phyloP scores from a whole-genome alignment of 2,329 filamentous ascomycete genomes.

The Clarireedia hainanense region DNA sequence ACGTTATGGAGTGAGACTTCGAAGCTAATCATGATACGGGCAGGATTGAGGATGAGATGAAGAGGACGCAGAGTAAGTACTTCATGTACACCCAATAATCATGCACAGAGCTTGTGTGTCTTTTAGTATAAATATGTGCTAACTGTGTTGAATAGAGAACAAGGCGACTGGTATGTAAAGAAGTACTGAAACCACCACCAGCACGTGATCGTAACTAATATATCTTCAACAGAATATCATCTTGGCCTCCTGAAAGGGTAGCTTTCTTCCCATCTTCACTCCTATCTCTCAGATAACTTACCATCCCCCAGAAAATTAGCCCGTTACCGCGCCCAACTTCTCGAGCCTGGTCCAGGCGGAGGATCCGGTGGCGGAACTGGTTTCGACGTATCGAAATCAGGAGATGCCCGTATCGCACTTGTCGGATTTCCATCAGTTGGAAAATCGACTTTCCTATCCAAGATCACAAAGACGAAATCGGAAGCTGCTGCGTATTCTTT shows the following conservation, averaged over 20 bases:
- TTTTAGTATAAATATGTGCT: background rate
- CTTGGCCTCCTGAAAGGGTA: conserved; percentile 95
- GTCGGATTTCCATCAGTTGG: conserved; percentile 99
- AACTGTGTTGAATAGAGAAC: conserved; percentile 58
- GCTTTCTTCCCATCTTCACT: conserved; percentile 20
- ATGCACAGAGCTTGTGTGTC: background rate
- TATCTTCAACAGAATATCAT: conserved; percentile 70
- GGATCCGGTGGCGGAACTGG: conserved; percentile 73
- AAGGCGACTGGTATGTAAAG: conserved; percentile 82
- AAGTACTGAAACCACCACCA: conserved; percentile 3
- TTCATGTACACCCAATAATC: conserved; percentile 14
- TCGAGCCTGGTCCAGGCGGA: conserved; percentile 78
- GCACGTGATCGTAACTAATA: conserved; percentile 29
- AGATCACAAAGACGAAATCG: conserved; percentile 95
- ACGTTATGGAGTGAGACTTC: conserved; percentile 9
- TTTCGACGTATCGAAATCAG: conserved; percentile 92
- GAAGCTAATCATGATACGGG: conserved; percentile 7
- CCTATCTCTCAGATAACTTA: background rate
- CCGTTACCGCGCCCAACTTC: conserved; percentile 83
- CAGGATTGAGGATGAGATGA: conserved; percentile 99
- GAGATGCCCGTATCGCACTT: conserved; percentile 91
- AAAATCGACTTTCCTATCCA: conserved; percentile 97
- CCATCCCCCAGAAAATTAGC: conserved; percentile 71
- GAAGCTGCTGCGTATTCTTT: conserved; percentile 96
- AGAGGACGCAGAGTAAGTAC: conserved; percentile 85